These are phyloP conservation scores for Trametes sanguinea DNA, from an alignment of 768 basidiomycete species.

Conservation along the genomic window DNA sequence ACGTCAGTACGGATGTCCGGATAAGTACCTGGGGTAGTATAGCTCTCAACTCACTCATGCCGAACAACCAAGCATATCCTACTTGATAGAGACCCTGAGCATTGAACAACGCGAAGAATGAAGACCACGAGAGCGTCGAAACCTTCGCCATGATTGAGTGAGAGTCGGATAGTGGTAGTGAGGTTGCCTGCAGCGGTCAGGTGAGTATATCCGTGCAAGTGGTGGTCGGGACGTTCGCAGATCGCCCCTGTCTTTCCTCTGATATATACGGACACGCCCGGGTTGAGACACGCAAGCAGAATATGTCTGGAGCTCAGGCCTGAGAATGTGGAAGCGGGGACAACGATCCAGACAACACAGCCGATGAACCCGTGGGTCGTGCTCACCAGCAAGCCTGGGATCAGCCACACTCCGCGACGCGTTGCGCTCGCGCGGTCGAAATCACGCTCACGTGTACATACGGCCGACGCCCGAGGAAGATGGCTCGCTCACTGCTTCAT, in stretches of 20 bases:
- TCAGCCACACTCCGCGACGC: neutral
- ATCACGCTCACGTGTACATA: conserved; percentile 21
- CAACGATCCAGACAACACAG: neutral
- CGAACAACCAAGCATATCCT: conserved; percentile 64
- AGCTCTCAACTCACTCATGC: conserved; percentile 57
- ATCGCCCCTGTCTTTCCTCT: neutral
- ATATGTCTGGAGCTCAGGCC: conserved; percentile 1
- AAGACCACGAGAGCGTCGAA: conserved; percentile 21
- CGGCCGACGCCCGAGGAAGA: neutral
- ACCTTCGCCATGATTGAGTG: conserved; percentile 20
- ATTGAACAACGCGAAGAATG: conserved; percentile 28
- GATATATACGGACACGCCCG: neutral
- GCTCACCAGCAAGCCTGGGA: neutral
- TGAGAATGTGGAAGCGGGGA: conserved; percentile 3
- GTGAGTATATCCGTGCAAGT: neutral
- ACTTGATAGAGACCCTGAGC: conserved; percentile 48
- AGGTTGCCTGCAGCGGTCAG: too few species aligned
- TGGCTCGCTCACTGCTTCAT: too few species aligned
- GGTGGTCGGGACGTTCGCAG: neutral
- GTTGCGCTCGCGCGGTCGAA: conserved; percentile 9
- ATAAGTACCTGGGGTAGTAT: neutral
- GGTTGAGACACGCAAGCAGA: conserved; percentile 7
- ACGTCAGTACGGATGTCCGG: neutral
- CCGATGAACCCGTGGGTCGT: neutral
- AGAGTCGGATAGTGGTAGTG: neutral